Evolutionary conservation across 805 yeast genomes (phyloP).

Genomic region (Wickerhamiella musiphila): DNA sequence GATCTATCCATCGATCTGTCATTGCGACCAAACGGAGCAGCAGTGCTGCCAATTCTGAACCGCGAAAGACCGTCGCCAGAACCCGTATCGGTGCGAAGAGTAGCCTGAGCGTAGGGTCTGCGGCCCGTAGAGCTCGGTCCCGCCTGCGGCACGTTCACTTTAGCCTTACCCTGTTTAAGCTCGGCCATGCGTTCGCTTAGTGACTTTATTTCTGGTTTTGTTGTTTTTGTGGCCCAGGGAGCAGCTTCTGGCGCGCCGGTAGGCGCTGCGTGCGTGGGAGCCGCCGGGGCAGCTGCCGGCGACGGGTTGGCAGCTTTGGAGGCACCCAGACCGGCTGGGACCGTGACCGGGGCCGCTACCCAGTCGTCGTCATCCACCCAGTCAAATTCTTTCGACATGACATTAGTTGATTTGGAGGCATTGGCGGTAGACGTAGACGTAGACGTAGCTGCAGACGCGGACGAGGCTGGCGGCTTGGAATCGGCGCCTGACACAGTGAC

Average conservation of each 20-base stretch:
- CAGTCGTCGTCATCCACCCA: slow-evolving; percentile 26
- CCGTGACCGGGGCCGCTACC: slow-evolving; percentile 11
- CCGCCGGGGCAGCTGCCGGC: too few relatives aligned
- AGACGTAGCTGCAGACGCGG: neutral
- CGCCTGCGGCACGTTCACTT: slow-evolving; percentile 1
- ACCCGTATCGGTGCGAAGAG: neutral
- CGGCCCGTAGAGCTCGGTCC: neutral
- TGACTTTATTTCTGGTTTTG: slow-evolving; percentile 1
- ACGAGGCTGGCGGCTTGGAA: too few relatives aligned
- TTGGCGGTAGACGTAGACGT: neutral
- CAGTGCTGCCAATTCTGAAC: slow-evolving; percentile 10
- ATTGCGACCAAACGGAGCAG: slow-evolving; percentile 4
- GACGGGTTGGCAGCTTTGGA: neutral
- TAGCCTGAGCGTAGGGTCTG: too few relatives aligned
- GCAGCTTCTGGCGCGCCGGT: slow-evolving; percentile 2
- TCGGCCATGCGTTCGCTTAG: slow-evolving; percentile 4
- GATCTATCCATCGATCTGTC: slow-evolving; percentile 2
- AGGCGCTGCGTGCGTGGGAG: too few relatives aligned
- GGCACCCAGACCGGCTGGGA: neutral
- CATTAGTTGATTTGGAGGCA: neutral
- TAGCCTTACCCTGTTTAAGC: slow-evolving; percentile 1
- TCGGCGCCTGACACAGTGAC: too few relatives aligned
- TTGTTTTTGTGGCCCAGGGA: slow-evolving; percentile 1
- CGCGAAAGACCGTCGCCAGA: slow-evolving; percentile 10
- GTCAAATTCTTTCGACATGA: slow-evolving; percentile 17